These are phyloP conservation scores for Macaranga tanarius DNA, from an alignment of 441 rosid species.

Conservation along the genomic window DNA sequence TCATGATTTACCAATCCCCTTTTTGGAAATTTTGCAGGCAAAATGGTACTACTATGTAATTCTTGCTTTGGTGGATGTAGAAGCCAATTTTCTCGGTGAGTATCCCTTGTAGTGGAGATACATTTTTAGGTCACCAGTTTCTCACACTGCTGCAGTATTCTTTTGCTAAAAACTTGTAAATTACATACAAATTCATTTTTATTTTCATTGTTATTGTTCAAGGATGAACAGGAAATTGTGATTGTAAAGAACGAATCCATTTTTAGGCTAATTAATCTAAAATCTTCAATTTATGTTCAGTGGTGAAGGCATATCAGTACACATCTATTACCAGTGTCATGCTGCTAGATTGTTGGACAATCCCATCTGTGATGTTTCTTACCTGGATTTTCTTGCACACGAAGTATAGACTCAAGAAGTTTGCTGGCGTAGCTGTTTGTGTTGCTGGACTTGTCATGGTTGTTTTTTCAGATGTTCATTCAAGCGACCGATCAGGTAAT, in stretches of 20 bases:
- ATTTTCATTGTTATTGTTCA: background rate
- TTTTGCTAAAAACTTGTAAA: background rate
- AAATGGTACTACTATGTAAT: conserved; percentile 80
- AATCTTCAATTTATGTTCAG: conserved; percentile 37
- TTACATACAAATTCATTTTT: background rate
- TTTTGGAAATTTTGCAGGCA: conserved; percentile 55
- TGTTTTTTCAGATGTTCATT: conserved; percentile 90
- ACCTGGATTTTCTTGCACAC: conserved; percentile 77
- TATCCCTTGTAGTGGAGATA: conserved; percentile 12
- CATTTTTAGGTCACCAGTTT: conserved; percentile 4
- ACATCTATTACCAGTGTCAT: conserved; percentile 87
- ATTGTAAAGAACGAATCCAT: background rate
- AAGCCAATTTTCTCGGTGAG: conserved; percentile 90
- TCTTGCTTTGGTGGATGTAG: conserved; percentile 83
- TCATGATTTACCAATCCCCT: background rate
- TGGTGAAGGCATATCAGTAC: conserved; percentile 93
- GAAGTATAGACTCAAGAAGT: conserved; percentile 73
- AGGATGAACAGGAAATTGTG: background rate
- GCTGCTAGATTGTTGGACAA: conserved; percentile 95
- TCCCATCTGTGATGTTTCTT: conserved; percentile 81
- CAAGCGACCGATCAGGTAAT: conserved; percentile 75
- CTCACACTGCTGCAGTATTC: background rate
- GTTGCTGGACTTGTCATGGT: conserved; percentile 75
- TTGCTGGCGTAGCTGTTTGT: conserved; percentile 73
- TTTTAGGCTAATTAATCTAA: conserved; percentile 8